phyloP scores from a whole-genome alignment of 2,329 filamentous ascomycete genomes.

The Aspergillus arachidicola region DNA sequence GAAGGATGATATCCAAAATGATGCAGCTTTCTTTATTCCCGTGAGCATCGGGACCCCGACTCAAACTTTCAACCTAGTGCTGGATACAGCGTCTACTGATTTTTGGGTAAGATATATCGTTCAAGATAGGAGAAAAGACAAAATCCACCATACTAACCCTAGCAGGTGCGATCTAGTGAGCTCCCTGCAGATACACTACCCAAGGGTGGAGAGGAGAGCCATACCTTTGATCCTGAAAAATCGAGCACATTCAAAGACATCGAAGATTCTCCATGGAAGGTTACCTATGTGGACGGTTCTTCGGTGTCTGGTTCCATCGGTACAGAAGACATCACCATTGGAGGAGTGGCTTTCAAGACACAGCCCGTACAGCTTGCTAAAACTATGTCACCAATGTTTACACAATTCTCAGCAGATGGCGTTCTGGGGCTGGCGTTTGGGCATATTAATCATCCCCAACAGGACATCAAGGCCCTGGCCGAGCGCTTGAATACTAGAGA shows the following conservation, averaged over 20 bases:
- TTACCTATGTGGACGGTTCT: slow-evolving; percentile 70
- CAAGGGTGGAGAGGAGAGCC: slow-evolving; percentile 43
- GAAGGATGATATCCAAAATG: slow-evolving; percentile 68
- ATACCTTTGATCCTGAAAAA: slow-evolving; percentile 61
- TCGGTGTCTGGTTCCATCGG: slow-evolving; percentile 67
- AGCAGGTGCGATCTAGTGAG: slow-evolving; percentile 12
- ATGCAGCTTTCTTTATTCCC: slow-evolving; percentile 65
- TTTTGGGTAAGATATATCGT: slow-evolving; percentile 60
- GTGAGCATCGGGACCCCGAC: slow-evolving; percentile 67
- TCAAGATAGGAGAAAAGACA: slow-evolving; percentile 8
- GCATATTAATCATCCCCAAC: slow-evolving; percentile 64
- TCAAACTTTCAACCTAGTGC: slow-evolving; percentile 65
- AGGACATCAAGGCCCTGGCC: slow-evolving; percentile 63
- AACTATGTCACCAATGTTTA: slow-evolving; percentile 61
- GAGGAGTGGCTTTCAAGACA: slow-evolving; percentile 61
- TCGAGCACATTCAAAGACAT: slow-evolving; percentile 62
- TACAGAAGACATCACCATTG: slow-evolving; percentile 63
- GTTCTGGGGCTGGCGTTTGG: slow-evolving; percentile 68
- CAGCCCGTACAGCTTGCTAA: slow-evolving; percentile 69
- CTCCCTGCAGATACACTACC: background rate
- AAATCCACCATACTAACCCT: slow-evolving; percentile 4
- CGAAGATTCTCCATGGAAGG: slow-evolving; percentile 61
- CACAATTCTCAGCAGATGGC: slow-evolving; percentile 61
- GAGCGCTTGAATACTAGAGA: slow-evolving; percentile 68
- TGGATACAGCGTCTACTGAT: slow-evolving; percentile 72